Base-by-base conservation (phyloP, 768 basidiomycete species). In the Kwoniella mangroviensis region DNA sequence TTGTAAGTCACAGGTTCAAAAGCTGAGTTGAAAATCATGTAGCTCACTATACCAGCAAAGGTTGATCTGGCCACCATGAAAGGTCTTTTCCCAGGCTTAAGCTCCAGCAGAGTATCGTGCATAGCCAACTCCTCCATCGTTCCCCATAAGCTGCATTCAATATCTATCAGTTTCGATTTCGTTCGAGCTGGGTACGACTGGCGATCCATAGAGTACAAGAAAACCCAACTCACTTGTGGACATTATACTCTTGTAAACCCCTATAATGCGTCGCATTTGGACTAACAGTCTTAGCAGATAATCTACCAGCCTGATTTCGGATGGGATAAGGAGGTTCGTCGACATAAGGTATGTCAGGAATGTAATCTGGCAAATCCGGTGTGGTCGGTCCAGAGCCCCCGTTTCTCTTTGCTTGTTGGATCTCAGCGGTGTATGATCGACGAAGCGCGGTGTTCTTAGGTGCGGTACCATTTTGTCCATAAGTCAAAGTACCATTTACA, bases 251-350 rank as follows among this genome's bases (percentile, higher is more conserved):
- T 62, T 77, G 73, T 66, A 86, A 85, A 0, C 91, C 91, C 56
- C 86, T 85, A 7, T 84, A 84, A 79, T 92, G 90, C 0, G 90
- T 89, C 0, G 90, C 90, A 71, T 92, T 92, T 2, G 89, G 90
- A 2, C 90, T 88, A 21, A 92, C 72, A 1, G 90, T 86, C 70
- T 87, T 86, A 6, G 82, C 63, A 1, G 86, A 87, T n/a, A 92
- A 83, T 0, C 84, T 82, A 10, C 86, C 90, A 89, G 51, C 56
- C 88, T 90, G 89, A 69, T 92, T 91, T 82, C 91, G 89, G 65
- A 92, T 89, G 10, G 70, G 63, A 42, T 61, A 54, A 13, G 58
- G 55, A 1, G 88, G 68, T 51, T 69, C 68, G 22, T 69, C 67
- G 52, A 68, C 67, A 45, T 68, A 68, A 28, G 28, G 67, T n/a